These are phyloP conservation scores for Tolypocladium nubicola DNA, from an alignment of 2,329 filamentous ascomycete genomes.

Conservation along the genomic window DNA sequence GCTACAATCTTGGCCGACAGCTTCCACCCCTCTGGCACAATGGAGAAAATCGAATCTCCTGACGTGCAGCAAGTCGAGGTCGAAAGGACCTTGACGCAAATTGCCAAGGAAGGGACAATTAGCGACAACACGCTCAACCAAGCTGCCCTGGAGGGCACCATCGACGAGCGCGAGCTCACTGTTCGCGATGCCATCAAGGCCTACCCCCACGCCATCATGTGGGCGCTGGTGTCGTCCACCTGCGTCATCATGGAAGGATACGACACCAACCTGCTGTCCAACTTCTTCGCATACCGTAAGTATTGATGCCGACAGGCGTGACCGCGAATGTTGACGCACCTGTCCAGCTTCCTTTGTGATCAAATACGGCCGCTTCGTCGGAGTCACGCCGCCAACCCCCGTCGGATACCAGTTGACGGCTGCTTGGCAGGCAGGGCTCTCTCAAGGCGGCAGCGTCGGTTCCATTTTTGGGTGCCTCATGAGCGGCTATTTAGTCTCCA, in stretches of 20 bases:
- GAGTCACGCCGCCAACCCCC: conserved; percentile 6
- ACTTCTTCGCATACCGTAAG: conserved; percentile 24
- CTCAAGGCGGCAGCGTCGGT: conserved; percentile 31
- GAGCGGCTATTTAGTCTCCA: conserved; percentile 30
- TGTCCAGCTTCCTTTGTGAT: conserved; percentile 8
- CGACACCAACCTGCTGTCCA: conserved; percentile 22
- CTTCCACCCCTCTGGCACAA: not conserved
- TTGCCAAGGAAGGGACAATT: not conserved
- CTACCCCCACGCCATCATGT: conserved; percentile 25
- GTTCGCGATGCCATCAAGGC: conserved; percentile 15
- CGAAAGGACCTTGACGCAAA: not conserved
- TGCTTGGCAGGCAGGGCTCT: conserved; percentile 38
- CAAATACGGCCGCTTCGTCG: conserved; percentile 19
- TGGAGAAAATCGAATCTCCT: not conserved
- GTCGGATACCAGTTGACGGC: conserved; percentile 27
- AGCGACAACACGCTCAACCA: not conserved
- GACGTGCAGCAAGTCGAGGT: not conserved
- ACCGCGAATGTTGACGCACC: not conserved
- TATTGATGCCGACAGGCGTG: not conserved
- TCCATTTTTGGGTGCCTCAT: conserved; percentile 36
- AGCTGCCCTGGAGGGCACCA: not conserved
- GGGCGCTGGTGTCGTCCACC: conserved; percentile 23
- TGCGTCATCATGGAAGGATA: conserved; percentile 34
- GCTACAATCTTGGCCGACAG: not conserved
- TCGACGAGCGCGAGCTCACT: conserved; percentile 14